Evolutionary conservation across 495 filamentous ascomycete species (phyloP).

Genomic region (Neurospora cerealis): DNA sequence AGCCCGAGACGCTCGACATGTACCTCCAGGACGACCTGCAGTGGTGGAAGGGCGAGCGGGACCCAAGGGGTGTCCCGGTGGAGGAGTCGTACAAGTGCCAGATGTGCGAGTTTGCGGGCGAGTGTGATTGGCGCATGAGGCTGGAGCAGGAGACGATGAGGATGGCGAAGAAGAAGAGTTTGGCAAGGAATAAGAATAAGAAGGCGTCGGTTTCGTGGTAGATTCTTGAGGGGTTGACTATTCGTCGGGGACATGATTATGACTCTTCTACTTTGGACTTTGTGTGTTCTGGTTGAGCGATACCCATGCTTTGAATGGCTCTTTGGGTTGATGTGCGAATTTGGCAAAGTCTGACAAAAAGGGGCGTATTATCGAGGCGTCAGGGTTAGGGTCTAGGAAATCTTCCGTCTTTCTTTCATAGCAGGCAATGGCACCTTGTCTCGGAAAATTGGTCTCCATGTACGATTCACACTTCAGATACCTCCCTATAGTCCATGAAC

Average conservation of each 20-base stretch:
- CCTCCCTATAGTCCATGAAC: neutral
- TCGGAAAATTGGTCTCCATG: neutral
- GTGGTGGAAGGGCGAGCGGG: constrained; percentile 81
- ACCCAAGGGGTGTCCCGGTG: constrained; percentile 69
- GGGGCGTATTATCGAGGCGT: neutral
- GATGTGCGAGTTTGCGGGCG: constrained; percentile 45
- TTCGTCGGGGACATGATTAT: neutral
- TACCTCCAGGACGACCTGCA: constrained; percentile 62
- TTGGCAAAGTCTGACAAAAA: neutral
- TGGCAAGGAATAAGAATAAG: neutral
- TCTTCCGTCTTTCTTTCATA: neutral
- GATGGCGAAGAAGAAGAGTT: constrained; percentile 5
- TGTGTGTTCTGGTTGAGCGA: neutral
- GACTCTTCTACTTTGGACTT: neutral
- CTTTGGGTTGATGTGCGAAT: neutral
- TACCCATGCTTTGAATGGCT: neutral
- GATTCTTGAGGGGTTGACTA: neutral
- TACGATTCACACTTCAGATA: neutral
- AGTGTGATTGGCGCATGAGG: constrained; percentile 41
- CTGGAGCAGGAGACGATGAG: constrained; percentile 22
- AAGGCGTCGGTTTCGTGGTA: neutral
- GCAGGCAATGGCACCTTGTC: neutral
- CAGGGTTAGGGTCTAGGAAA: neutral
- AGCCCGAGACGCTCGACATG: constrained; percentile 45
- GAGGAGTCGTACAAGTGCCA: constrained; percentile 87